Base-by-base conservation (phyloP, 2,329 filamentous ascomycete genomes). In the Fusarium sarcochroum region DNA sequence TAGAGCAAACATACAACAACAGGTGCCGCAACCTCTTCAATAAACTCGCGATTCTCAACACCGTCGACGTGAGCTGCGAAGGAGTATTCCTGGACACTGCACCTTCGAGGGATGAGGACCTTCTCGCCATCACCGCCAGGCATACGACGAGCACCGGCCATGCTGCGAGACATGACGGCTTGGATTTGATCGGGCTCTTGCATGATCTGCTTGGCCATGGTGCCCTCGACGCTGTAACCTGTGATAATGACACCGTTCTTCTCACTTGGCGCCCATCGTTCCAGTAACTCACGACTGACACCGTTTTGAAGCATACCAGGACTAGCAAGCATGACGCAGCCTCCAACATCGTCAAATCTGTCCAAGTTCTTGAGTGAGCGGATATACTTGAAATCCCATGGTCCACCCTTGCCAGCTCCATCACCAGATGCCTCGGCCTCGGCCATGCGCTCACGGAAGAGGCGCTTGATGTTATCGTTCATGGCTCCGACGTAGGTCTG, bases 241-340 rank as follows among this genome's bases (percentile, higher is more conserved):
- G 96, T 99, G 79, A 99, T 97, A 73, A 99, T 92, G 42, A 99
- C 93, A n/a, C 95, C 96, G 76, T 99, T 99, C 79, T 96, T 94
- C 67, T 96, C 92, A 80, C 93, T 97, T 1, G 96, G 96, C 2
- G 95, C 95, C 96, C 96, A 99, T 73, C 95, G 85, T 82, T 99
- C 96, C 6, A 99, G 86, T 11, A 99, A 84, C 77, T 98, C 93
- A 77, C 96, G 87, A 74, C 94, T 97, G 18, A 97, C 95, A 50
- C 96, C 96, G 58, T 95, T 98, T 77, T 99, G 95, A 72, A 99
- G 85, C 96, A 99, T 98, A 89, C 96, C 96, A 1, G 96, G 96
- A 73, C 93, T 97, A 7, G 96, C 96, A 54, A 99, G 89, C 93
- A 99, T 98, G 54, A 99, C 94, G 77, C 96, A 98, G 9, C 93